These are phyloP conservation scores for Paracamarosporium sp. DNA, from an alignment of 2,329 filamentous ascomycete genomes.

Conservation along the genomic window DNA sequence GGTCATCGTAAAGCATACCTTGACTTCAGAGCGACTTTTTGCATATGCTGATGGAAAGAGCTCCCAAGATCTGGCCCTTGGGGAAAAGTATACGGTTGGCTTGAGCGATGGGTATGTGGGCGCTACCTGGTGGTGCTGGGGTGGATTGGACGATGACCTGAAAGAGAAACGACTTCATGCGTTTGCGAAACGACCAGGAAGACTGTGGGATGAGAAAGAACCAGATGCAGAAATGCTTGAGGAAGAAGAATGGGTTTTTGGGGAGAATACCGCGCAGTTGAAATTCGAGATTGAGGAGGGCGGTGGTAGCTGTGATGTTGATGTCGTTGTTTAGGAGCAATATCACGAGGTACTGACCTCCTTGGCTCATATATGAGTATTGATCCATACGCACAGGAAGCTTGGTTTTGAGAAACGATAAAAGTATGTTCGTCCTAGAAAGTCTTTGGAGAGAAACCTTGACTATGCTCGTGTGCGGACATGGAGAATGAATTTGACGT, in stretches of 20 bases:
- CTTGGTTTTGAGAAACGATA: no score
- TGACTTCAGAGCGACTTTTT: slow-evolving; percentile 4
- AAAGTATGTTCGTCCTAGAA: no score
- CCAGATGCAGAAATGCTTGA: not conserved
- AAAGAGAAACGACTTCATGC: slow-evolving; percentile 6
- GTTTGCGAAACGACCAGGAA: not conserved
- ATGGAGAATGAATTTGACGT: no score
- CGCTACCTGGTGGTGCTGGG: slow-evolving; percentile 16
- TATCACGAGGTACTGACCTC: no score
- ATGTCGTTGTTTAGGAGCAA: slow-evolving; percentile 3
- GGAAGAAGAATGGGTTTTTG: slow-evolving; percentile 6
- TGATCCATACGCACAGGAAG: no score
- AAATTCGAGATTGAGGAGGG: slow-evolving; percentile 7
- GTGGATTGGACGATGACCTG: slow-evolving; percentile 9
- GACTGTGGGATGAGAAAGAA: not conserved
- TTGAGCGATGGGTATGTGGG: slow-evolving; percentile 9
- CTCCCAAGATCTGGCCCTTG: not conserved
- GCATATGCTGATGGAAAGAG: not conserved
- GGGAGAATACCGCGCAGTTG: slow-evolving; percentile 4
- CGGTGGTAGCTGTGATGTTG: not conserved
- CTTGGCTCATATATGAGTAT: no score
- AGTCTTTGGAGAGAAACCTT: no score
- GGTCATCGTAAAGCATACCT: slow-evolving; percentile 3
- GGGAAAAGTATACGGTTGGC: slow-evolving; percentile 1
- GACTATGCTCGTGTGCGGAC: no score